Base-by-base conservation (phyloP, 306 rosid species). In the Rubus idaeus region DNA sequence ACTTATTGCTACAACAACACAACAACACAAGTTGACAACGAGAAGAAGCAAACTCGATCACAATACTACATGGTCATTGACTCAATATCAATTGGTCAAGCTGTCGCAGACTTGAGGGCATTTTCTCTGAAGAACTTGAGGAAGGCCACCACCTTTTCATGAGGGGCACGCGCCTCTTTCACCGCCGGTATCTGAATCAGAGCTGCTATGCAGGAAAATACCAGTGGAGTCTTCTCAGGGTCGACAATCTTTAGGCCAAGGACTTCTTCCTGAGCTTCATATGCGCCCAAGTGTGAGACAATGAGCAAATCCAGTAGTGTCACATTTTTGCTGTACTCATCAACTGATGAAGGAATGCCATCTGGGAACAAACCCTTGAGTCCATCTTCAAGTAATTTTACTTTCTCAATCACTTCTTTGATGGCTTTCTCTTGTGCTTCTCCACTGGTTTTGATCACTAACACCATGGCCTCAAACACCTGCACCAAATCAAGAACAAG, bases 371-470 rank as follows among this genome's bases (percentile, higher is more conserved):
- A 51, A 23, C 17, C 41, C 58, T 75, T 52, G 55, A 69, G 17
- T 21, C 73, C 66, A 35, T 53, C 68, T 69, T 75, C 77, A 1
- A 69, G 76, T 37, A 70, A 7, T 14, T 40, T 62, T 10, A 81
- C 5, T 52, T 42, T 76, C 58, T 81, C 68, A 12, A 2, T 6
- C 73, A 62, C 42, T 70, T 70, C 77, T 35, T 69, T 62, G 10
- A 62, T 18, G 26, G 80, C 77, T 63, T 62, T 63, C 49, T 70
- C 51, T 60, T 69, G 80, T 70, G 26, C 73, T 70, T 75, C 80
- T 51, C 61, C 77, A 49, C 5, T 52, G 42, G 61, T 60, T 63
- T 41, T 69, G 20, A 75, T 7, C 6, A 62, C 68, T 8, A 0
- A 6, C 8, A 20, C 2, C 60, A 61, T 4, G 50, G 40, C 18